Evolutionary conservation across 306 rosid species (phyloP).

Genomic region (Fagus sylvatica): DNA sequence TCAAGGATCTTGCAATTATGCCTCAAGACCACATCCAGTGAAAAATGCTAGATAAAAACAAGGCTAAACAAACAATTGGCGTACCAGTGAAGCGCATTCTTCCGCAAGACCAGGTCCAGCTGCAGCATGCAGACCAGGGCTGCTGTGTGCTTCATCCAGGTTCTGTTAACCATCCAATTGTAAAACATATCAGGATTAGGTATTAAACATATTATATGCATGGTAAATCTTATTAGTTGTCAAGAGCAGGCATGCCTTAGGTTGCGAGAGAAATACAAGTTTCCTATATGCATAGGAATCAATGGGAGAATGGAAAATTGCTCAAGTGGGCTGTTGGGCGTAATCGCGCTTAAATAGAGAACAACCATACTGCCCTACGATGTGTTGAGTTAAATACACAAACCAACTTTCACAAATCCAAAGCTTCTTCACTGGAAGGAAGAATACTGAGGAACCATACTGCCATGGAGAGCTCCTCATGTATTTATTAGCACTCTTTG

Average conservation of each 20-base stretch:
- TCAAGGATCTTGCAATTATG: neutral
- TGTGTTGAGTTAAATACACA: constrained; percentile 9
- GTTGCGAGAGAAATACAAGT: neutral
- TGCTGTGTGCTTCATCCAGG: constrained; percentile 97
- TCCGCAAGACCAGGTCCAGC: constrained; percentile 99
- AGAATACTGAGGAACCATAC: no score
- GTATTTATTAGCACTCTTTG: no score
- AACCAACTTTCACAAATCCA: constrained; percentile 1
- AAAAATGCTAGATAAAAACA: constrained; percentile 11
- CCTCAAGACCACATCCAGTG: constrained; percentile 14
- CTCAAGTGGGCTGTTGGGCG: no score
- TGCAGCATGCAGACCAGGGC: constrained; percentile 91
- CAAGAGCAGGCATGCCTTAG: constrained; percentile 17
- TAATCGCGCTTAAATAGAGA: constrained; percentile 9
- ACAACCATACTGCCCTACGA: constrained; percentile 8
- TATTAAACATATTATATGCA: constrained; percentile 13
- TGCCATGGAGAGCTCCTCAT: no score
- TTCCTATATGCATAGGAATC: no score
- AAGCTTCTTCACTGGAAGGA: no score
- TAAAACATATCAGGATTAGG: constrained; percentile 24
- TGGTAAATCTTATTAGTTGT: neutral
- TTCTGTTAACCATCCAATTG: constrained; percentile 47
- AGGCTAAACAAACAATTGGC: constrained; percentile 17
- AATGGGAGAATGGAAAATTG: no score
- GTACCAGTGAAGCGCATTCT: constrained; percentile 91